phyloP scores from a whole-genome alignment of 352 stramenopile species.

The Pythium periplocum region DNA sequence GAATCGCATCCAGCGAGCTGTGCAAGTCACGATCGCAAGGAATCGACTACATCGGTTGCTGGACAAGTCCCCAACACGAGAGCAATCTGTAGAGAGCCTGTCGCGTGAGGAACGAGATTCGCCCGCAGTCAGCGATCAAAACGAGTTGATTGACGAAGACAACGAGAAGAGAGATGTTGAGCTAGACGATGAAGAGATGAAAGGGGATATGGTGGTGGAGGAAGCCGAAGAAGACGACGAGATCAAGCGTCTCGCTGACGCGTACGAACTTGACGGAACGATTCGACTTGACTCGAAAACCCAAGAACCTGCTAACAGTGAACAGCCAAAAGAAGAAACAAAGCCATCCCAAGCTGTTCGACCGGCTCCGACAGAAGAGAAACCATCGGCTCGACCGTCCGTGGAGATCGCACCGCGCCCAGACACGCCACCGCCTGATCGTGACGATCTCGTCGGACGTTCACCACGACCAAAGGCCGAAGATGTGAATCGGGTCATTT shows the following conservation, averaged over 20 bases:
- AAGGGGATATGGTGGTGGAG: slow-evolving; percentile 6
- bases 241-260: slow-evolving; percentile 53
- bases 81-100: slow-evolving; percentile 1
- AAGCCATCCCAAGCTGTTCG: not conserved
- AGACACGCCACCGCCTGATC: slow-evolving; percentile 13
- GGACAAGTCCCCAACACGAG: not conserved
- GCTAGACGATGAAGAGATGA: slow-evolving; percentile 4
- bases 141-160: slow-evolving; percentile 1
- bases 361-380: slow-evolving; percentile 4
- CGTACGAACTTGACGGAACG: slow-evolving; percentile 31
- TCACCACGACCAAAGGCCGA: slow-evolving; percentile 37
- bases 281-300: too few relatives aligned
- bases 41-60: slow-evolving; percentile 38
- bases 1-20: slow-evolving; percentile 36
- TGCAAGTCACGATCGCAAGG: slow-evolving; percentile 37
- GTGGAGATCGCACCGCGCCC: slow-evolving; percentile 6
- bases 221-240: slow-evolving; percentile 27
- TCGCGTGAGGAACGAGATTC: not conserved
- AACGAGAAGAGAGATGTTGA: slow-evolving; percentile 6
- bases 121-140: not conserved
- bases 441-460: slow-evolving; percentile 18
- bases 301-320: not conserved
- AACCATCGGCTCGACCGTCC: slow-evolving; percentile 1
- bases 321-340: slow-evolving; percentile 4
- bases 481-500: slow-evolving; percentile 26